These are phyloP conservation scores for Aegilops speltoides DNA, from an alignment of 176 grass and related monocot species.

Conservation along the genomic window DNA sequence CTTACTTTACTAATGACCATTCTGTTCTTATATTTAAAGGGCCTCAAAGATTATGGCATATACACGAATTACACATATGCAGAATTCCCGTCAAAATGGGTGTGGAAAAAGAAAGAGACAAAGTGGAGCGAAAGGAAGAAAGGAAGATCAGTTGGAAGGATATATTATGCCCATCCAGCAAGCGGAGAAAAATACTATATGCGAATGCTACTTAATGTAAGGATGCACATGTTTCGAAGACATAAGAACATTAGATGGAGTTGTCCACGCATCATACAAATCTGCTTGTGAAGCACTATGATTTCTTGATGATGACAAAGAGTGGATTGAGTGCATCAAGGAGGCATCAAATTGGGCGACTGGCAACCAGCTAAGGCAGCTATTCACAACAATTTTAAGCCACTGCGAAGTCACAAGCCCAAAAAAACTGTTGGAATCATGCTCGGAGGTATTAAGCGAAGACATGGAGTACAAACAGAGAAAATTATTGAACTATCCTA, in stretches of 20 bases:
- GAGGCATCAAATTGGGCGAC: conserved; percentile 4
- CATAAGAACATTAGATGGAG: too few relatives aligned
- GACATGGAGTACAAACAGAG: neutral
- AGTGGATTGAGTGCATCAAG: neutral
- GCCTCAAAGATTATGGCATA: too few relatives aligned
- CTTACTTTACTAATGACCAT: too few relatives aligned
- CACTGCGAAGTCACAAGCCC: neutral
- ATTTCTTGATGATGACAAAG: conserved; percentile 11
- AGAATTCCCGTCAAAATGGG: too few relatives aligned
- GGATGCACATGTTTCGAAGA: neutral
- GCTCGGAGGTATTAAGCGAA: neutral
- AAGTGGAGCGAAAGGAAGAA: neutral
- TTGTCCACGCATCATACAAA: too few relatives aligned
- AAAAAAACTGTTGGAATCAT: neutral
- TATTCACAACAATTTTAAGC: conserved; percentile 5
- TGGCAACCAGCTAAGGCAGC: neutral
- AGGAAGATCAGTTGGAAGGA: neutral
- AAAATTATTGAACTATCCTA: neutral
- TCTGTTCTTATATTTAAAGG: too few relatives aligned
- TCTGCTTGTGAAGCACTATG: too few relatives aligned
- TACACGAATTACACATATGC: too few relatives aligned
- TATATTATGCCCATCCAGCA: neutral
- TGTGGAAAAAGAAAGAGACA: conserved; percentile 3
- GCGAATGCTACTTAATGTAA: neutral
- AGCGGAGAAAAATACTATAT: conserved; percentile 3